Conservation (phyloP, 768 basidiomycete genomes). For the Phylloporus scabripes region DNA sequence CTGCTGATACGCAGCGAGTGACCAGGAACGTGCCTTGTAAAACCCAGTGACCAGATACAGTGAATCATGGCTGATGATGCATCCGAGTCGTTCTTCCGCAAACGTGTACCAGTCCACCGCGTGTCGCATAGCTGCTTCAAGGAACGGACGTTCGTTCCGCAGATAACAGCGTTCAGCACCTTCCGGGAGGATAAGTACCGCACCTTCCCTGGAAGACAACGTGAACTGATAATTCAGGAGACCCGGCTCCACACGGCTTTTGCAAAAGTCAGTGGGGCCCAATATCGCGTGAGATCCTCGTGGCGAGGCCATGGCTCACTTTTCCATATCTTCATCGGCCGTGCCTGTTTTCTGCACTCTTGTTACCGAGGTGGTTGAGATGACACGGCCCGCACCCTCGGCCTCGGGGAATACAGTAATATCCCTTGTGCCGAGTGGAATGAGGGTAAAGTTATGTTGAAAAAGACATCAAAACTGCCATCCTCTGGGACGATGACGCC, state of each 20-base stretch:
- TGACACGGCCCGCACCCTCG: constrained; percentile 9
- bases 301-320: neutral
- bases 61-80: constrained; percentile 15
- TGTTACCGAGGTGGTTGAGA: constrained; percentile 10
- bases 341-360: neutral
- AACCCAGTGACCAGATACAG: constrained; percentile 22
- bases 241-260: neutral
- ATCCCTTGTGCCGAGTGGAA: constrained; percentile 13
- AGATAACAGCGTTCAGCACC: constrained; percentile 24
- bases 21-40: constrained; percentile 20
- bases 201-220: constrained; percentile 22
- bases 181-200: constrained; percentile 30
- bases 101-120: constrained; percentile 27
- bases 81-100: constrained; percentile 16
- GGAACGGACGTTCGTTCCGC: constrained; percentile 17
- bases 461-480: constrained; percentile 34
- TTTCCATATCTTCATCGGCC: neutral
- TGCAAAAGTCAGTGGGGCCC: neutral
- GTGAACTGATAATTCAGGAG: constrained; percentile 10
- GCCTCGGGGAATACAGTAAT: constrained; percentile 6
- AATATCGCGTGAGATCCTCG: neutral
- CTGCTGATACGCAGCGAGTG: constrained; percentile 17
- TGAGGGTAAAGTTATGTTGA: constrained; percentile 27
- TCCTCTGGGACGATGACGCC: constrained; percentile 27
- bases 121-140: constrained; percentile 16